Base-by-base conservation (phyloP, 208 protist species). In the Leishmania martiniquensis region DNA sequence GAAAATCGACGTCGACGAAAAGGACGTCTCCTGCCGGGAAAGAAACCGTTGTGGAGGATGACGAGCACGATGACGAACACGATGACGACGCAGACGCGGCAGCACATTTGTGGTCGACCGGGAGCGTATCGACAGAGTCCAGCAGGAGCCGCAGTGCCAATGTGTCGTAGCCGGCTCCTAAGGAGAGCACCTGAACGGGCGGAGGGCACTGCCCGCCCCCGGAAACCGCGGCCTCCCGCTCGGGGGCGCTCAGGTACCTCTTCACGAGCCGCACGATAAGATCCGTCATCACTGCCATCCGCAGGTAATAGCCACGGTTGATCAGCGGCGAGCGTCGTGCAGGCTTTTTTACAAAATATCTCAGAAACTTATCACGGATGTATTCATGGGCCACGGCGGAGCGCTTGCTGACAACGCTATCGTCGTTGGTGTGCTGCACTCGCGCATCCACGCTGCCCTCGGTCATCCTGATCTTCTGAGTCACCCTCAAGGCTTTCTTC, bases 351-450 rank as follows among this genome's bases (percentile, higher is more conserved):
- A 96, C 93, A 93, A 98, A 98, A 62, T 85, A 77, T 29, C 92
- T 87, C 13, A 98, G 81, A 75, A 94, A 97, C 0, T 80, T 68
- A 67, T 98, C 95, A 10, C 85, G 66, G n/a, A 94, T 76, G 86
- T 98, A 98, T 5, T 69, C 70, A 22, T 89, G 81, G 15, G 84
- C 78, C 22, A 95, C 91, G 17, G 95, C 95, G 49, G 95, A 98
- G 13, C 95, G 90, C 77, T 98, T 98, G 79, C 93, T 97, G 5
- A 97, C 85, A 1, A 97, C 91, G 77, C 93, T 97, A 73, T 98
- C 95, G 76, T 98, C 95, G 78, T 98, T 98, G 1, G 95, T 98
- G 77, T 95, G 93, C 80, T 98, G 95, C 63, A 98, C 95, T 65
- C 83, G 82, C 47, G 79, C 78, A 80, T 97, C 94, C 2, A 91